Evolutionary conservation across 78 protist genomes (phyloP).

Genomic region (Tieghemostelium lacteum): DNA sequence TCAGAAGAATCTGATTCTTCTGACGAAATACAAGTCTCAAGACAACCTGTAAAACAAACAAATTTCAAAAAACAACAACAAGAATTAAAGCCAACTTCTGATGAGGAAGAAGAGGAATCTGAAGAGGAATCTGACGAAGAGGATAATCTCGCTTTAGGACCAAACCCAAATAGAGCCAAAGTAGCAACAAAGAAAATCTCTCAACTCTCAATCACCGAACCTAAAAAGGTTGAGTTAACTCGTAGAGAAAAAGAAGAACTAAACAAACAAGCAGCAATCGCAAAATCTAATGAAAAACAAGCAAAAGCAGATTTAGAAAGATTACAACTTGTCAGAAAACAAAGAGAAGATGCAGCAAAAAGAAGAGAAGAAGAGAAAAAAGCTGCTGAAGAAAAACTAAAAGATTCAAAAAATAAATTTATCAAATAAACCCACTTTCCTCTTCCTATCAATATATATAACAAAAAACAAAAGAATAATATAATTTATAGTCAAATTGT

Average conservation of each 20-base stretch:
- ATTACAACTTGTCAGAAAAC: constrained; percentile 56
- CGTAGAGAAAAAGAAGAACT: constrained; percentile 76
- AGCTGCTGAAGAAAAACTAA: constrained; percentile 55
- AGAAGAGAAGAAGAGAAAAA: constrained; percentile 78
- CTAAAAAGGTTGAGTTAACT: constrained; percentile 20
- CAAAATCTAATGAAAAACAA: constrained; percentile 26
- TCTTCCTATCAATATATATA: not conserved
- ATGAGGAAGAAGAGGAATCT: constrained; percentile 12
- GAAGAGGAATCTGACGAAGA: constrained; percentile 14
- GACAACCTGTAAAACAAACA: not conserved
- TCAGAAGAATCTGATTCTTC: not conserved
- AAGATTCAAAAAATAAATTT: not conserved
- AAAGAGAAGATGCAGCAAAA: constrained; percentile 79
- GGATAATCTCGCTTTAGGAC: not conserved
- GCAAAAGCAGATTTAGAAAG: constrained; percentile 58
- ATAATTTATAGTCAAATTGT: too few species aligned
- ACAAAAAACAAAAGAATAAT: too few species aligned
- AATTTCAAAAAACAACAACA: not conserved
- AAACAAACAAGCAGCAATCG: constrained; percentile 27
- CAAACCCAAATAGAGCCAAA: constrained; percentile 59
- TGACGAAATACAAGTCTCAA: not conserved
- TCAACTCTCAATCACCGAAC: constrained; percentile 1
- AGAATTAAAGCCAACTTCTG: not conserved
- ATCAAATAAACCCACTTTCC: not conserved
- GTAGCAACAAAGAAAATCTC: constrained; percentile 28